Percentiles rank a stretch among this genome's conserved stretches.
Conservation (phyloP, 1,284 basidiomycete species). For the Entoloma clypeatum region DNA sequence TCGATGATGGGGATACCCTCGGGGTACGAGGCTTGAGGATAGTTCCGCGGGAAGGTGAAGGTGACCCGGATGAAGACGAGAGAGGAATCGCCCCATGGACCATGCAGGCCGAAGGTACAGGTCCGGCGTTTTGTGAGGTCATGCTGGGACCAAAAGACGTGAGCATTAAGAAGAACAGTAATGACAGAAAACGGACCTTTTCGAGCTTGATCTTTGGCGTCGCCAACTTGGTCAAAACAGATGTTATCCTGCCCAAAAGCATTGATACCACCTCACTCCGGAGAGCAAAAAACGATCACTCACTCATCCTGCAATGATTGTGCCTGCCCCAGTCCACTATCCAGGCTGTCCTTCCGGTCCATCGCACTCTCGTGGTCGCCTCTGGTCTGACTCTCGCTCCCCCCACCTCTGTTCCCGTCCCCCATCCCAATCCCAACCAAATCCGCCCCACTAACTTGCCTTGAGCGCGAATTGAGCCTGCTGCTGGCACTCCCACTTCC, state of each 20-base stretch:
- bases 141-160: constrained; percentile 44
- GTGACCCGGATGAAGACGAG: constrained; percentile 86
- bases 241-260: constrained; percentile 58
- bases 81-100: constrained; percentile 84
- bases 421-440: constrained; percentile 8
- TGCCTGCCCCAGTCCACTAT: constrained; percentile 32
- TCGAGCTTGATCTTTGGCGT: constrained; percentile 79
- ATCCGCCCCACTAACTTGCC: constrained; percentile 5
- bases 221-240: constrained; percentile 69
- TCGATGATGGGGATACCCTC: constrained; percentile 75
- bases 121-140: constrained; percentile 78
- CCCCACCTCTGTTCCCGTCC: constrained; percentile 16
- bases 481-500: constrained; percentile 8
- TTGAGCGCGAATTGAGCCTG: constrained; percentile 7
- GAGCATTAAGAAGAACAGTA: constrained; percentile 14
- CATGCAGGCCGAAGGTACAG: constrained; percentile 84
- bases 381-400: constrained; percentile 20
- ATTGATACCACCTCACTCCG: not conserved
- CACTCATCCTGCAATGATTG: constrained; percentile 80
- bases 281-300: constrained; percentile 26
- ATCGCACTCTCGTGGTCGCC: constrained; percentile 25
- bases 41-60: constrained; percentile 84
- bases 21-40: constrained; percentile 62
- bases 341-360: constrained; percentile 1
- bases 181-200: constrained; percentile 51